A percentile compares a stretch with the other conserved stretches of the same genome.
These are phyloP conservation scores for Barnettozyma hawaiiensis DNA, from an alignment of 1,139 yeast genomes.

Conservation along the genomic window DNA sequence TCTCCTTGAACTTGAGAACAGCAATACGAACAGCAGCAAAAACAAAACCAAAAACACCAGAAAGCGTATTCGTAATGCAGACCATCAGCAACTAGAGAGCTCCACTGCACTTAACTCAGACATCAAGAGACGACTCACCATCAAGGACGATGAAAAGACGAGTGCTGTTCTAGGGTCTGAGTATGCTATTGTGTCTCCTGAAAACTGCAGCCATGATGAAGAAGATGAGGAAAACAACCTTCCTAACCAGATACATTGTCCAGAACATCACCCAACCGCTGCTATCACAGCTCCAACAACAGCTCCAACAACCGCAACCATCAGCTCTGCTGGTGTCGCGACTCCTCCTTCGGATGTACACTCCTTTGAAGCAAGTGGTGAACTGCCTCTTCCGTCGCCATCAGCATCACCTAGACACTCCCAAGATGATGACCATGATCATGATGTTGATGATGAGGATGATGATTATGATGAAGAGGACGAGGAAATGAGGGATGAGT, in stretches of 20 bases:
- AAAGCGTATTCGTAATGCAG: constrained; percentile 22
- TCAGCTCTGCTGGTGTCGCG: constrained; percentile 1
- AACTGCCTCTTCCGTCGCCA: constrained; percentile 60
- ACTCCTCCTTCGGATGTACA: constrained; percentile 4
- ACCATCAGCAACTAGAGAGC: constrained; percentile 9
- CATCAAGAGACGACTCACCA: constrained; percentile 16
- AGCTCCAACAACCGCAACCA: neutral
- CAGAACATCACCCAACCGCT: neutral
- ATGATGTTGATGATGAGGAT: too few relatives aligned
- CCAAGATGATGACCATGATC: constrained; percentile 18
- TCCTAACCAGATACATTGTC: constrained; percentile 15
- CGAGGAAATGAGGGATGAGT: constrained; percentile 17
- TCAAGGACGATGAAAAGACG: constrained; percentile 14
- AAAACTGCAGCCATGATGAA: neutral
- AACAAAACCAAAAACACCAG: constrained; percentile 8
- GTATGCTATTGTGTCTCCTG: neutral
- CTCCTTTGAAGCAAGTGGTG: constrained; percentile 19
- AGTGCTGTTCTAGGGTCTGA: neutral
- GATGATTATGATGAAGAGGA: constrained; percentile 20
- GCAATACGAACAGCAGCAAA: neutral
- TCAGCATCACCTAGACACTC: constrained; percentile 60
- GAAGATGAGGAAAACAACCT: constrained; percentile 21
- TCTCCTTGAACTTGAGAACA: constrained; percentile 5
- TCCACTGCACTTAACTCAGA: constrained; percentile 14
- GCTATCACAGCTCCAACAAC: neutral